Percentiles rank a stretch among this genome's conserved stretches.
These are phyloP conservation scores for Cadophora gregata DNA, from an alignment of 2,329 filamentous ascomycete genomes.

Conservation along the genomic window DNA sequence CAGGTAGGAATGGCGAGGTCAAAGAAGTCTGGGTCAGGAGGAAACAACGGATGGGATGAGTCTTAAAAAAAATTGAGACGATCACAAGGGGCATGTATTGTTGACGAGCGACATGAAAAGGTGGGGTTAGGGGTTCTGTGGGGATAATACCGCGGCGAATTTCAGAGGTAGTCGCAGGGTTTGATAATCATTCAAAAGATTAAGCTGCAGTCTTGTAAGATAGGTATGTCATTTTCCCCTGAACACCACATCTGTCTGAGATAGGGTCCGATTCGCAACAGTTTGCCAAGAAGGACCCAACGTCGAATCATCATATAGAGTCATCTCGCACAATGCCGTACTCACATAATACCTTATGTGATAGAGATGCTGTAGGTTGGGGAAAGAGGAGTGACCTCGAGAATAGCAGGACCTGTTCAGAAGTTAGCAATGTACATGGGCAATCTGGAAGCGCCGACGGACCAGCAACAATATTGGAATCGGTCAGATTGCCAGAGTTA, in stretches of 20 bases:
- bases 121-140: background rate
- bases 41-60: slow-evolving; percentile 36
- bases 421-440: background rate
- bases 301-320: background rate
- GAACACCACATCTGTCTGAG: background rate
- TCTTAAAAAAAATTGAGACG: background rate
- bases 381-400: slow-evolving; percentile 43
- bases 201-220: background rate
- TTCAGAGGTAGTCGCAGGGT: background rate
- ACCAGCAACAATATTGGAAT: slow-evolving; percentile 47
- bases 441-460: background rate
- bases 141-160: background rate
- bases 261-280: background rate
- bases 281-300: background rate
- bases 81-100: background rate
- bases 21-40: slow-evolving; percentile 34
- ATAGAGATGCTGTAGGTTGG: slow-evolving; percentile 39
- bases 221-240: background rate
- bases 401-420: slow-evolving; percentile 43
- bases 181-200: slow-evolving; percentile 7
- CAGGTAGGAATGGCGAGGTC: background rate
- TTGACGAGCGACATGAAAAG: background rate
- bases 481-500: slow-evolving; percentile 45
- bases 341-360: slow-evolving; percentile 7
- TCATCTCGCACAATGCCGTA: background rate